Base-by-base conservation (phyloP, 1,284 basidiomycete species). In the Apiotrichum montevideense region DNA sequence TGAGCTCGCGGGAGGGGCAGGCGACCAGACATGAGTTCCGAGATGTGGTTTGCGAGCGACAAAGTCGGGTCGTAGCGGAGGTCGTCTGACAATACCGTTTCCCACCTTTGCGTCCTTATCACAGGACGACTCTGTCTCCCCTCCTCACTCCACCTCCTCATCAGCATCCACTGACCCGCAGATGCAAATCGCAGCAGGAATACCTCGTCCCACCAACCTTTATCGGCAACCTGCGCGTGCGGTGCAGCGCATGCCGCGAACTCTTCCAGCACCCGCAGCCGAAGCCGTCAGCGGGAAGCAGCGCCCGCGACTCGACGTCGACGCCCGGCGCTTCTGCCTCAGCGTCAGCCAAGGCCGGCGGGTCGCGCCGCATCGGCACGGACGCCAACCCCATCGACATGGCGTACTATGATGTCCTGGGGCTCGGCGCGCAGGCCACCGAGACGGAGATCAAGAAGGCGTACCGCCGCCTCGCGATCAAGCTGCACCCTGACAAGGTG, bases 391-490 rank as follows among this genome's bases (percentile, higher is more conserved):
- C 92, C 2, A 78, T 96, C 45, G 92, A 95, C 72, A 90, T 87
- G 15, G 86, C 83, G 13, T 94, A 93, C 75, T 94, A 94, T 68
- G 90, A 80, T 52, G 69, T 77, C 6, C 59, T 76, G 8, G 73
- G 72, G 4, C 51, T 74, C 10, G 60, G 64, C 37, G 71, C 68
- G 39, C 63, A 68, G 49, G 72, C 71, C 52, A 72, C 72, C 10
- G 61, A 54, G 5, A 76, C 75, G 9, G 75, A 77, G 57, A 85
- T 98, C 73, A 98, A 98, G 80, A 96, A 93, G 76, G 90, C 95
- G 3, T 98, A 98, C 78, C 84, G 93, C 51, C 85, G 94, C 15
- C 80, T 96, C 52, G 95, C 95, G 2, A 96, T 97, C 78, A 95
- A 95, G 70, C 63, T 80, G 46, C 80, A 81, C 65, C 81, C 81